phyloP scores from a whole-genome alignment of 2,329 filamentous ascomycete genomes.

The Tolypocladium cylindrosporum region DNA sequence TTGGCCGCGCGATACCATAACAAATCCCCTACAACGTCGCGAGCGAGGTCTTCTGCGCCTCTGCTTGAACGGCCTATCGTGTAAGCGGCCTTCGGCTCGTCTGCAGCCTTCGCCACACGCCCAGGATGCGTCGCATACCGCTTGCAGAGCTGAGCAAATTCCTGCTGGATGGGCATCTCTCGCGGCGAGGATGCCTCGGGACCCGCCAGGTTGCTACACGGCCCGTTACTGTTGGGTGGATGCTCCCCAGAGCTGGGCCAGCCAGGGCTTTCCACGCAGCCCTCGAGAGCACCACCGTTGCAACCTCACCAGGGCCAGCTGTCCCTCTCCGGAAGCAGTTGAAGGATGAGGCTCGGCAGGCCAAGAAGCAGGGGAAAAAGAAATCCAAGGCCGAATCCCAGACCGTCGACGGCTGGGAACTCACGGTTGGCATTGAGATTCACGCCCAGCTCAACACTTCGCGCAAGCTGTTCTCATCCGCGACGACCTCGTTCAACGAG shows the following conservation, averaged over 20 bases:
- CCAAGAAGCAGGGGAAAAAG: conserved; percentile 53
- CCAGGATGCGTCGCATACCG: conserved; percentile 33
- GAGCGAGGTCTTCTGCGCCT: not conserved
- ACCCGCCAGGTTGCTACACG: conserved; percentile 8
- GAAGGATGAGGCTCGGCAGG: conserved; percentile 60
- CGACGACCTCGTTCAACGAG: conserved; percentile 53
- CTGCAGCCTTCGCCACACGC: not conserved
- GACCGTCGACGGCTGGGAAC: conserved; percentile 65
- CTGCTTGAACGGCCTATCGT: conserved; percentile 4
- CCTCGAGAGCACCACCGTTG: conserved; percentile 9
- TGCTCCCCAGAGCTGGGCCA: conserved; percentile 5
- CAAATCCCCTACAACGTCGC: not conserved
- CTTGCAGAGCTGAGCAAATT: conserved; percentile 36
- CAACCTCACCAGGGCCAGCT: conserved; percentile 10
- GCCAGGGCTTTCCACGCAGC: conserved; percentile 22
- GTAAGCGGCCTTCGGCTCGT: not conserved
- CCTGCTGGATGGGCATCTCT: conserved; percentile 34
- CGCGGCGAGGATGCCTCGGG: conserved; percentile 29
- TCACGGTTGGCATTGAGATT: conserved; percentile 94
- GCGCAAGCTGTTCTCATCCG: conserved; percentile 79
- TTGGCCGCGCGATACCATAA: not conserved
- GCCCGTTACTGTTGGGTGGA: conserved; percentile 6
- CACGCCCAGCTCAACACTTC: conserved; percentile 90
- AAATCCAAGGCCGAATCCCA: conserved; percentile 36
- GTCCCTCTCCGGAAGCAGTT: conserved; percentile 60